Evolutionary conservation across 768 basidiomycete species (phyloP), one percentile per base, ranked within the genome.

Genomic region (Lactarius sp.): DNA sequence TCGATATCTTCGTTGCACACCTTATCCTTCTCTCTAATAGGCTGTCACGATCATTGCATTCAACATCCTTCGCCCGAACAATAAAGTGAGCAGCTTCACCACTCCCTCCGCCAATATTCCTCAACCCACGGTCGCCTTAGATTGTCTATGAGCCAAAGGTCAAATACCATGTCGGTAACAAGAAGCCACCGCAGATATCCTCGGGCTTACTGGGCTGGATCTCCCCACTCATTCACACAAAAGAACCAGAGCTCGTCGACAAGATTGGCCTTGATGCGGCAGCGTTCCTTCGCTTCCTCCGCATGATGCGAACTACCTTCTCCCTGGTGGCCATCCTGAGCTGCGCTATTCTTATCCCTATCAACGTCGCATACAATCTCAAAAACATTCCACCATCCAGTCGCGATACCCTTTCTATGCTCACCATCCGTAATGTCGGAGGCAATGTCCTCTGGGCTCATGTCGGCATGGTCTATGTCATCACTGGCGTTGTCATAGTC

Each of bases 251-350:
- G 66, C 84, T 97, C 39, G 78, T 96, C 34, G 86, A 90, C 69
- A 90, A 90, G 73, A 78, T 92, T 73, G 96, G 96, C 33, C 85
- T 97, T 10, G 97, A 99, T 71, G 96, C 95, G 0, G 92, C 94
- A 53, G 83, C 89, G 27, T 99, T 89, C 74, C 83, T 99, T 27
- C 88, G 96, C 33, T 98, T 98, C 74, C 83, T 90, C 31, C 87
- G 94, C 59, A 83, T 99, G 76, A 81, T 88, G 71, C 87, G 93
- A 20, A 80, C 78, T 74, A 77, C 90, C 55, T 94, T 93, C 77
- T 74, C 81, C 31, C 75, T 76, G 37, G 79, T 93, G 61, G 85
- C 86, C 1, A 52, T 82, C 55, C 77, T 91, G 50, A 78, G 82
- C 20, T 92, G 90, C 69, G 83, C 75, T 53, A 76, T 92, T 61